A percentile compares a stretch with the other conserved stretches of the same genome.
Conservation (phyloP, 768 basidiomycete genomes). For the Mycena epipterygia region DNA sequence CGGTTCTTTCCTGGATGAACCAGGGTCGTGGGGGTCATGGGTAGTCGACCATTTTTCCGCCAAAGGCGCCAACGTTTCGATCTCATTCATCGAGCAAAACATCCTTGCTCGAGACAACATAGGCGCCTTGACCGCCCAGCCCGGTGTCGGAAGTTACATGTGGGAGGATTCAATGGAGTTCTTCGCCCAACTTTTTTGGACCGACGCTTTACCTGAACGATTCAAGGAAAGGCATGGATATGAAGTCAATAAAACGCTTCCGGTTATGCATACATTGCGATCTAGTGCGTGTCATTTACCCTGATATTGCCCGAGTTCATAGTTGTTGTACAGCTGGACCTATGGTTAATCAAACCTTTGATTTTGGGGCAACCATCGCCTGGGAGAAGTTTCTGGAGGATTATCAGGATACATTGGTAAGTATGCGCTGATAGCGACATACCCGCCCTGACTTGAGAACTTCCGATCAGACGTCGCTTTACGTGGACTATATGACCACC, state of each 20-base stretch:
- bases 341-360: conserved; percentile 27
- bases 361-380: conserved; percentile 28
- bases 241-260: conserved; percentile 33
- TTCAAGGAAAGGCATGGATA: conserved; percentile 36
- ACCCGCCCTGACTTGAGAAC: not conserved
- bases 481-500: conserved; percentile 33
- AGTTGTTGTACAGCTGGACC: not conserved
- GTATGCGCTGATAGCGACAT: not conserved
- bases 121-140: conserved; percentile 24
- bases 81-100: conserved; percentile 33
- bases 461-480: conserved; percentile 26
- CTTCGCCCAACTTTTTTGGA: conserved; percentile 34
- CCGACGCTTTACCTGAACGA: conserved; percentile 28
- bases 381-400: conserved; percentile 34
- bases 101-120: conserved; percentile 30
- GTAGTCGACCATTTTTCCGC: conserved; percentile 36
- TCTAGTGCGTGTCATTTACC: conserved; percentile 10
- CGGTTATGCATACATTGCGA: conserved; percentile 27
- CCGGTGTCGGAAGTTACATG: conserved; percentile 35
- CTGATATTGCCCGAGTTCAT: not conserved
- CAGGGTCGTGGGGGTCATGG: conserved; percentile 36
- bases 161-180: conserved; percentile 38
- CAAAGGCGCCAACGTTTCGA: conserved; percentile 31
- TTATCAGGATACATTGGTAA: conserved; percentile 34
- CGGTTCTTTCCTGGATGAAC: conserved; percentile 21